phyloP scores from a whole-genome alignment of 164 flowering plant species.

The Sextonia rubra region DNA sequence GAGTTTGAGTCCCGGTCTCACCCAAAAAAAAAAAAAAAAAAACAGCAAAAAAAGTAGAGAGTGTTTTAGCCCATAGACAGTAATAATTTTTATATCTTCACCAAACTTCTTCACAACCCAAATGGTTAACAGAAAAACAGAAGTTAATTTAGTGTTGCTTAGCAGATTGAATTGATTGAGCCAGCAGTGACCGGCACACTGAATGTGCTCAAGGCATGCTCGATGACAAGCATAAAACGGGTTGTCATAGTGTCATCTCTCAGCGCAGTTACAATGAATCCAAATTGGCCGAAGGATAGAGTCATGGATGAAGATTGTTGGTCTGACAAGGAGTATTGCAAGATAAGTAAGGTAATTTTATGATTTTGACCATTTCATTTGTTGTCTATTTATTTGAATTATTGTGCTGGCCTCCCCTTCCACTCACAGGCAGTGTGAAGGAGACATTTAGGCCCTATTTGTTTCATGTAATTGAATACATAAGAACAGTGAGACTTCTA shows the following conservation, averaged over 20 bases:
- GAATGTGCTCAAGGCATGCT: slow-evolving; percentile 57
- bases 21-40: no score
- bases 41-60: no score
- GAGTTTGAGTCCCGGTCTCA: no score
- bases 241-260: slow-evolving; percentile 50
- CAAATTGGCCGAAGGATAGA: slow-evolving; percentile 43
- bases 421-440: no score
- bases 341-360: slow-evolving; percentile 31
- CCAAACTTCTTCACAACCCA: neutral
- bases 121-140: neutral
- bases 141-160: neutral
- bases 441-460: no score
- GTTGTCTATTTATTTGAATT: no score
- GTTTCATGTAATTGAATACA: no score
- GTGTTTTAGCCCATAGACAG: no score
- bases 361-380: neutral
- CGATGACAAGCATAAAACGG: slow-evolving; percentile 38
- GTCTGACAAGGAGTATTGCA: slow-evolving; percentile 54
- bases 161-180: slow-evolving; percentile 47
- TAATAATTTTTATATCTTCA: neutral
- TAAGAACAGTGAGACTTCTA: no score
- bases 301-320: slow-evolving; percentile 55
- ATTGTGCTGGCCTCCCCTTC: no score
- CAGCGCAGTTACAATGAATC: slow-evolving; percentile 42
- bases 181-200: slow-evolving; percentile 58